Percentiles rank a stretch among this genome's conserved stretches.
Conservation (phyloP, 2,329 filamentous ascomycete genomes). For the Ceratocystiopsis brevicomis region DNA sequence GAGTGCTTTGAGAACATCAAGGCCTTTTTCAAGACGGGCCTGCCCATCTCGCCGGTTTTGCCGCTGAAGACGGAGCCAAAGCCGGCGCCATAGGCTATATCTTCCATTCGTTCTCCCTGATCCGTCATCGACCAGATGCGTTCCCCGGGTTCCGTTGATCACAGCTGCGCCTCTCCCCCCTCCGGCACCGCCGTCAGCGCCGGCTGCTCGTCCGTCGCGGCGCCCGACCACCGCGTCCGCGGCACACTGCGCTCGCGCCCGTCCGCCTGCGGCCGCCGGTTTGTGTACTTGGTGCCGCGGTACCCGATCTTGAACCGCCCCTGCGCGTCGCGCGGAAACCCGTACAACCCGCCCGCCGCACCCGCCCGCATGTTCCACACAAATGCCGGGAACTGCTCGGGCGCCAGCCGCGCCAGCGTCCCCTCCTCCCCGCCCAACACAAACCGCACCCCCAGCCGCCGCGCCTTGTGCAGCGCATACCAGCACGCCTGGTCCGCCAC, state of each 20-base stretch:
- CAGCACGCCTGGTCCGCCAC: slow-evolving; percentile 27
- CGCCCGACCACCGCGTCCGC: slow-evolving; percentile 20
- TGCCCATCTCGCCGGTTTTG: slow-evolving; percentile 5
- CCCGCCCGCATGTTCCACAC: slow-evolving; percentile 8
- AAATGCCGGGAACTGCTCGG: slow-evolving; percentile 20
- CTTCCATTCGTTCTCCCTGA: too few relatives aligned
- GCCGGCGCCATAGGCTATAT: too few relatives aligned
- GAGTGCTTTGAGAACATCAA: slow-evolving; percentile 13
- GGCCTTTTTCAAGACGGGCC: slow-evolving; percentile 2
- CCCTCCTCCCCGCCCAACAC: slow-evolving; percentile 18
- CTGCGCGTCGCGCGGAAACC: slow-evolving; percentile 11
- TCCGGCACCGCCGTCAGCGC: slow-evolving; percentile 9
- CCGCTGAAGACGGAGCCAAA: too few relatives aligned
- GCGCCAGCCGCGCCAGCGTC: slow-evolving; percentile 18
- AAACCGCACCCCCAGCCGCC: slow-evolving; percentile 21
- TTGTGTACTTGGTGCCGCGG: slow-evolving; percentile 18
- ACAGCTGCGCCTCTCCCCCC: neutral
- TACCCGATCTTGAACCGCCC: slow-evolving; percentile 15
- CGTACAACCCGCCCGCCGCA: slow-evolving; percentile 11
- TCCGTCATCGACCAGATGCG: too few relatives aligned
- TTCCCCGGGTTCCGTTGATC: too few relatives aligned
- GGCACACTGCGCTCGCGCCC: slow-evolving; percentile 20
- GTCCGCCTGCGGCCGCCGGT: slow-evolving; percentile 17
- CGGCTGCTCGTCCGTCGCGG: neutral
- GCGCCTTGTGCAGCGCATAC: slow-evolving; percentile 24